Evolutionary conservation across 1,284 basidiomycete genomes (phyloP), one percentile per base, ranked within the genome.

Genomic region (Tilletia caries): DNA sequence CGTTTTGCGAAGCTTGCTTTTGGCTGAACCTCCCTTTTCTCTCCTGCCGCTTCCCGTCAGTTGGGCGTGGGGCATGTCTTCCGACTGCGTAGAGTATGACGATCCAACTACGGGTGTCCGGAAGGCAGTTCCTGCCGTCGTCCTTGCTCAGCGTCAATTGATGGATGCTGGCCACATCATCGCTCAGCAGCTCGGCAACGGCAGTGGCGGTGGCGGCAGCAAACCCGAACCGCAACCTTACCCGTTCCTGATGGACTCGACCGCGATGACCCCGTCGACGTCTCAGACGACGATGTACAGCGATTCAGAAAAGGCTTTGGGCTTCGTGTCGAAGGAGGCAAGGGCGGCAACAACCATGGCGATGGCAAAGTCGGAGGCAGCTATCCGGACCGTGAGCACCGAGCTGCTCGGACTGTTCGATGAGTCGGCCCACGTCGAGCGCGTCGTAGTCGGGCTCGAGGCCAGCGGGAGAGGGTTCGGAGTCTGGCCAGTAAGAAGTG

Each of bases 101-200:
- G 44, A 70, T 33, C 67, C 67, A 12, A 8, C 5, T 15, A 50
- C 33, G 2, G 65, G 52, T 5, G 20, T 37, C 6, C 4, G 29
- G 5, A 54, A 44, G 33, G 43, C 71, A 34, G 58, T 71, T 15
- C 68, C 70, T n/a, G 70, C 70, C n/a, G 70, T 66, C 34, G 41
- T 52, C 5, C 54, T 71, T 23, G 67, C 70, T 23, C 70, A 71
- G 58, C 32, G 48, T 8, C 34, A 52, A 20, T 32, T 71, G 23
- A 69, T 71, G 68, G 70, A 71, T 27, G 69, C 70, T 13, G 32
- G 29, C 20, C 69, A 71, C 66, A 54, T 71, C 37, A 60, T 69
- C n/a, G 46, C 65, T n/a, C 10, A 18, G 33, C 58, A 67, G n/a
- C 67, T 48, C 34, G 27, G 23, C 12, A 15, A 46, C 69, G 67